phyloP scores from a whole-genome alignment of 2,329 filamentous ascomycete genomes.

The Ploettnerulaceae sp. region DNA sequence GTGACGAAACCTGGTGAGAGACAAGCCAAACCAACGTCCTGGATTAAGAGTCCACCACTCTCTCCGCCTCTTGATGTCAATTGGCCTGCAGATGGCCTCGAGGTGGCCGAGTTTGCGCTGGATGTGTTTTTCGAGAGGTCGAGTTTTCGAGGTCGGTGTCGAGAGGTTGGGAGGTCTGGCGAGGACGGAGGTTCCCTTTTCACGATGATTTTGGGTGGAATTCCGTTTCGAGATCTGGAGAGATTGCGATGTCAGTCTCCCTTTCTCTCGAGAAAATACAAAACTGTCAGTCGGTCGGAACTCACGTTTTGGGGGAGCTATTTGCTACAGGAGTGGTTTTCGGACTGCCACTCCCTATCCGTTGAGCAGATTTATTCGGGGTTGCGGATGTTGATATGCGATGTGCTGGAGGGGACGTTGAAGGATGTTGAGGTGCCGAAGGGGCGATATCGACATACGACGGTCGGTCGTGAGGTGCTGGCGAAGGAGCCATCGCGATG shows the following conservation, averaged over 20 bases:
- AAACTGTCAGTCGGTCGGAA: no score
- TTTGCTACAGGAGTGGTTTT: slow-evolving; percentile 43
- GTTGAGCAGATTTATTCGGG: slow-evolving; percentile 42
- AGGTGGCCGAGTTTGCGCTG: slow-evolving; percentile 48
- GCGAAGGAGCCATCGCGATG: slow-evolving; percentile 64
- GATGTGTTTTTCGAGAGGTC: slow-evolving; percentile 67
- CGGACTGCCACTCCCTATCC: slow-evolving; percentile 52
- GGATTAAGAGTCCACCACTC: slow-evolving; percentile 67
- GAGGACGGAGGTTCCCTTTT: slow-evolving; percentile 95
- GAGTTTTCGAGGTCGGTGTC: slow-evolving; percentile 71
- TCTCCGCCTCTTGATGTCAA: slow-evolving; percentile 66
- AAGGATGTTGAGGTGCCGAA: slow-evolving; percentile 22
- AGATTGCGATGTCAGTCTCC: slow-evolving; percentile 26
- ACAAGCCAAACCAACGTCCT: slow-evolving; percentile 90
- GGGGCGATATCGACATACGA: slow-evolving; percentile 48
- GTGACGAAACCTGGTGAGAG: slow-evolving; percentile 94
- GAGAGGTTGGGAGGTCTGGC: slow-evolving; percentile 68
- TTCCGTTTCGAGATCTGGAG: slow-evolving; percentile 48
- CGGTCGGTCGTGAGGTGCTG: slow-evolving; percentile 61
- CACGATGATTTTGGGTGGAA: slow-evolving; percentile 75
- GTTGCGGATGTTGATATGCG: slow-evolving; percentile 35
- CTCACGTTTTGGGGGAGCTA: slow-evolving; percentile 59
- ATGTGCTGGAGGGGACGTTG: slow-evolving; percentile 30
- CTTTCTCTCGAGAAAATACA: no score
- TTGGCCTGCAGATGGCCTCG: slow-evolving; percentile 61